A percentile compares a stretch with the other conserved stretches of the same genome.
Conservation (phyloP, 2,329 filamentous ascomycete species). For the Rasamsonia emersonii region DNA sequence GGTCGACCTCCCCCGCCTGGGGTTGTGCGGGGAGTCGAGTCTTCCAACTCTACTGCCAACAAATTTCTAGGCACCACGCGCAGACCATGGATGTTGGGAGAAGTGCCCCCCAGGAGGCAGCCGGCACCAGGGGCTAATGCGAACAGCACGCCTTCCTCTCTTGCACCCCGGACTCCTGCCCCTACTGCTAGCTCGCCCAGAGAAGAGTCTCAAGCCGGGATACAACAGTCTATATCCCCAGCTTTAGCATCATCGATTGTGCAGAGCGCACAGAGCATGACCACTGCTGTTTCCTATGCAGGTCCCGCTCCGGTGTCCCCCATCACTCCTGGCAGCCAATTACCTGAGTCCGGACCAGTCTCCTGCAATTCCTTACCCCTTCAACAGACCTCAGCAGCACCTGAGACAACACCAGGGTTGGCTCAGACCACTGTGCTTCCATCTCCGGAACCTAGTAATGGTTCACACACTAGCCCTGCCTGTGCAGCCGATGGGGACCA, state of each 20-base stretch:
- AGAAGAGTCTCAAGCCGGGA: no score
- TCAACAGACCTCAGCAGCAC: background rate
- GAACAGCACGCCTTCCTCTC: background rate
- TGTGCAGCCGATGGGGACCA: slow-evolving; percentile 11
- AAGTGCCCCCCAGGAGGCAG: slow-evolving; percentile 1
- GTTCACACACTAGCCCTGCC: slow-evolving; percentile 18
- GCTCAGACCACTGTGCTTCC: slow-evolving; percentile 14
- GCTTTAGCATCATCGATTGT: background rate
- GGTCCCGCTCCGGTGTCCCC: slow-evolving; percentile 5
- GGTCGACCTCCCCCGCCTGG: slow-evolving; percentile 8
- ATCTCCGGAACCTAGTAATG: slow-evolving; percentile 22
- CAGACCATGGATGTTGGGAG: slow-evolving; percentile 30
- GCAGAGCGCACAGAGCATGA: background rate
- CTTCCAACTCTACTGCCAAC: slow-evolving; percentile 32
- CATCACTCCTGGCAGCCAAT: slow-evolving; percentile 3
- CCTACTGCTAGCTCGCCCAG: no score
- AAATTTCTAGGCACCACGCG: slow-evolving; percentile 30
- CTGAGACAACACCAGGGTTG: slow-evolving; percentile 6
- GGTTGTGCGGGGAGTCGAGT: slow-evolving; percentile 14
- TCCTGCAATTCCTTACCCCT: background rate
- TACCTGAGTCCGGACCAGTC: background rate
- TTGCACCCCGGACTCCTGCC: no score
- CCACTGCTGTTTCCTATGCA: background rate
- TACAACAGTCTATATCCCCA: background rate
- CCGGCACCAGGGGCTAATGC: slow-evolving; percentile 1